Base-by-base conservation (phyloP, 148 eudicot genomes). In the Persicaria maculosa region DNA sequence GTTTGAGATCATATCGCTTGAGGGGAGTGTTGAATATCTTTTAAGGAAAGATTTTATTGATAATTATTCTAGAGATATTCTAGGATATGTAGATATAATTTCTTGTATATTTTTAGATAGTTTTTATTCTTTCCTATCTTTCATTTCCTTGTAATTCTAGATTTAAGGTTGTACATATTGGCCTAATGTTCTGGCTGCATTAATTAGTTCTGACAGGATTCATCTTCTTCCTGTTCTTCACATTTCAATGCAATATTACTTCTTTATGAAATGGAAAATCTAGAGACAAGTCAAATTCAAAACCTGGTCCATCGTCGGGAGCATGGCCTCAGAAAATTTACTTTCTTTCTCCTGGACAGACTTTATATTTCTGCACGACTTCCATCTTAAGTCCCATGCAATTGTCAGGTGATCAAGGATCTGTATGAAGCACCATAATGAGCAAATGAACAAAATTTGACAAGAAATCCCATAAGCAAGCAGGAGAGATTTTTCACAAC, bases 351-450 rank as follows among this genome's bases (percentile, higher is more conserved):
- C 83, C 65, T 50, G 50, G 47, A 16, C 62, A 61, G 82, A 77
- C 40, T 78, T 80, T 69, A 71, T 50, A 68, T 79, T 80, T 71
- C 61, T 76, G 81, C 79, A 81, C 50, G 82, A 72, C 22, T 64
- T 72, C 98, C 99, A 95, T 31, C 99, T 85, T 70, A 89, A 85
- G 82, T 85, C 86, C 99, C 99, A 95, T 67, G 96, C 88, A 83
- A 83, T 82, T 61, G 93, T 91, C 77, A 95, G 86, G 80, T 95
- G 99, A 82, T 89, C 84, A 77, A 95, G 85, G 57, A 89, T 88
- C 99, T 95, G 86, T 78, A 76, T 71, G 47, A 31, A 69, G 36
- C 52, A 71, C 9, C 54, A 71, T 12, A 71, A 19, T n/a, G 50
- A 45, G 15, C 9, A 44, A 69, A 44, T 16, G 20, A 44, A 3